Conservation (phyloP, 2,329 filamentous ascomycete species). For the Trichocomaceae sp. region DNA sequence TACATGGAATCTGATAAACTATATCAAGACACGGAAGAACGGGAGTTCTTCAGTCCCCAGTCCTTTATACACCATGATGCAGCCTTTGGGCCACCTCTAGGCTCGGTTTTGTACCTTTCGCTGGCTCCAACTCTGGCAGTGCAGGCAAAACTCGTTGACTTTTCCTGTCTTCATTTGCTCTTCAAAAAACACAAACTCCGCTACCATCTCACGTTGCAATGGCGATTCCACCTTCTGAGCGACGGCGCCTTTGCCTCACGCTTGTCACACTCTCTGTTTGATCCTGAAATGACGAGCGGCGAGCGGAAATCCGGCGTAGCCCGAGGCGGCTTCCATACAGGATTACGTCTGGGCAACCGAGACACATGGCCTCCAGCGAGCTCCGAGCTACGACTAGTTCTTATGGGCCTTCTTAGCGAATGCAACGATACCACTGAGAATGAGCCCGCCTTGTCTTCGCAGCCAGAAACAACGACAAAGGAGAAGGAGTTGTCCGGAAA, state of each 20-base stretch:
- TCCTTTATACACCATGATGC: constrained; percentile 12
- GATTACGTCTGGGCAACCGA: constrained; percentile 71
- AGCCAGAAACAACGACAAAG: constrained; percentile 16
- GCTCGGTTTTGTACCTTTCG: constrained; percentile 58
- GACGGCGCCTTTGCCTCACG: constrained; percentile 77
- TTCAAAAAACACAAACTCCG: constrained; percentile 67
- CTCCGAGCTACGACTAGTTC: constrained; percentile 80
- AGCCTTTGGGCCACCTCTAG: constrained; percentile 35
- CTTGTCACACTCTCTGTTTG: constrained; percentile 76
- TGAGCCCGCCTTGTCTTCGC: constrained; percentile 12
- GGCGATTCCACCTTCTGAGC: constrained; percentile 74
- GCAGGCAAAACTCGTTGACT: constrained; percentile 71
- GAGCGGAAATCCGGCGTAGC: constrained; percentile 65
- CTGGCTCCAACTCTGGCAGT: constrained; percentile 66
- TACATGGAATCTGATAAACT: constrained; percentile 26
- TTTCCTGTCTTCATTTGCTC: constrained; percentile 67
- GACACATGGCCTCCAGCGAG: constrained; percentile 89
- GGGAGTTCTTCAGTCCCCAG: constrained; percentile 18
- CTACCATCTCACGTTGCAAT: constrained; percentile 66
- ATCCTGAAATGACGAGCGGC: constrained; percentile 71
- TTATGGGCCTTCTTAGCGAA: constrained; percentile 79
- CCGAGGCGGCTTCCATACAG: constrained; percentile 65
- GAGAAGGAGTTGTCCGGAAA: constrained; percentile 55
- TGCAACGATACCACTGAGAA: constrained; percentile 49
- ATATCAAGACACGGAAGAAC: constrained; percentile 22